phyloP scores from a whole-genome alignment of 805 yeast genomes.

The Cyberlindnera subsufficiens region DNA sequence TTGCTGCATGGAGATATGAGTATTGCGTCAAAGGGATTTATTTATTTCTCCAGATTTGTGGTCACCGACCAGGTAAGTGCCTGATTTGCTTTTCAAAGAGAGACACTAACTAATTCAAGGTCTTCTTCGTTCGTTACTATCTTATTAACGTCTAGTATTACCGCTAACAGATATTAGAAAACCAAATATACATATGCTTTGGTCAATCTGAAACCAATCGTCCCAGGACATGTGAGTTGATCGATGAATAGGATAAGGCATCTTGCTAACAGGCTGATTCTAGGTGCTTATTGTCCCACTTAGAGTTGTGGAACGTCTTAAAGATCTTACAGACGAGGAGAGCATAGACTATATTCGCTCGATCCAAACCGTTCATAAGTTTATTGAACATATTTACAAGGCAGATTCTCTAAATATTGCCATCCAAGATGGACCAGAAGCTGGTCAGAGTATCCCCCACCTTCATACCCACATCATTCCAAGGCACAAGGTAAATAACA shows the following conservation, averaged over 20 bases:
- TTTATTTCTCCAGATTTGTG: conserved; percentile 45
- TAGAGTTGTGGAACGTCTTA: conserved; percentile 59
- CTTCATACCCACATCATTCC: conserved; percentile 94
- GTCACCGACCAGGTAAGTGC: conserved; percentile 49
- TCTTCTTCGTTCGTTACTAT: conserved; percentile 15
- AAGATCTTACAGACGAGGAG: conserved; percentile 70
- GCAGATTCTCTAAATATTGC: conserved; percentile 88
- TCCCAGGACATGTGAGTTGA: conserved; percentile 73
- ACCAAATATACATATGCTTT: conserved; percentile 71
- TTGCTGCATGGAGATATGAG: conserved; percentile 1
- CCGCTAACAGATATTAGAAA: conserved; percentile 28
- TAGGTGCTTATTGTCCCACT: conserved; percentile 69
- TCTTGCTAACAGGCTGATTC: conserved; percentile 7
- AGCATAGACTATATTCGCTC: conserved; percentile 71
- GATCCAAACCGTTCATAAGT: conserved; percentile 61
- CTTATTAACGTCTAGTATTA: background rate
- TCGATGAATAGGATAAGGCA: background rate
- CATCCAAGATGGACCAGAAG: conserved; percentile 93
- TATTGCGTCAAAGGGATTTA: conserved; percentile 5
- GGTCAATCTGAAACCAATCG: conserved; percentile 87
- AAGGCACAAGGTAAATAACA: conserved; percentile 49
- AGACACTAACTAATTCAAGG: conserved; percentile 2
- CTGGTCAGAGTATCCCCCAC: conserved; percentile 96
- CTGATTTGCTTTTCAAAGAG: background rate
- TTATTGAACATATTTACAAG: conserved; percentile 58